Base-by-base conservation (phyloP, 75 land plant species). In the Adiantum capillusveneris region DNA sequence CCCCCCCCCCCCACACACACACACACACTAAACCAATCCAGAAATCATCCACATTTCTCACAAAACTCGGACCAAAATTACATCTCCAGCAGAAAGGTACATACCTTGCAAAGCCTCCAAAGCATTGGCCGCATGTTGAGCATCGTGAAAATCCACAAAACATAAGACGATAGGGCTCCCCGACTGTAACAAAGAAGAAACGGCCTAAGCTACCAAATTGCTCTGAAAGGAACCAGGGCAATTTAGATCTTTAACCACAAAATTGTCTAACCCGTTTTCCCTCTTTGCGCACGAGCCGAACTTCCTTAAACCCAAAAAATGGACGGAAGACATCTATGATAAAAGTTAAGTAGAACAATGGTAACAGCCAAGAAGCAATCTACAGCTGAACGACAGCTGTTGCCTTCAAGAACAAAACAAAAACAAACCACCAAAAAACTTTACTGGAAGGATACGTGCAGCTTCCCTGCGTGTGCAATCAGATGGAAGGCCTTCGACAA, bases 221-320 rank as follows among this genome's bases (percentile, higher is more conserved):
- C n/a, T n/a, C n/a, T n/a, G n/a, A n/a, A n/a, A n/a, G n/a, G n/a
- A n/a, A n/a, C n/a, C n/a, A n/a, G n/a, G n/a, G n/a, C n/a, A n/a
- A n/a, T n/a, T n/a, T n/a, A n/a, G n/a, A n/a, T n/a, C n/a, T n/a
- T n/a, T n/a, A n/a, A n/a, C n/a, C n/a, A n/a, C 14, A 58, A n/a
- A 11, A 56, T 20, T 28, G 2, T 46, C 92, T 75, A 64, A 90
- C 97, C 75, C 70, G 70, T 74, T 75, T 92, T 19, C 82, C 77
- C 37, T 88, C 97, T 62, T 92, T 92, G 73, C 69, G 76, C 11
- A 92, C 97, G 63, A 92, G 86, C 53, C 97, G 80, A 29, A 88
- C 95, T 79, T 92, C 97, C 41, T 82, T 83, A 66, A 79, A 92
- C 11, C 97, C 97, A n/a, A 88, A 80, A 79, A 92, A 92, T 29